Conservation (phyloP, 2,329 filamentous ascomycete species). For the Fulvia fulva region DNA sequence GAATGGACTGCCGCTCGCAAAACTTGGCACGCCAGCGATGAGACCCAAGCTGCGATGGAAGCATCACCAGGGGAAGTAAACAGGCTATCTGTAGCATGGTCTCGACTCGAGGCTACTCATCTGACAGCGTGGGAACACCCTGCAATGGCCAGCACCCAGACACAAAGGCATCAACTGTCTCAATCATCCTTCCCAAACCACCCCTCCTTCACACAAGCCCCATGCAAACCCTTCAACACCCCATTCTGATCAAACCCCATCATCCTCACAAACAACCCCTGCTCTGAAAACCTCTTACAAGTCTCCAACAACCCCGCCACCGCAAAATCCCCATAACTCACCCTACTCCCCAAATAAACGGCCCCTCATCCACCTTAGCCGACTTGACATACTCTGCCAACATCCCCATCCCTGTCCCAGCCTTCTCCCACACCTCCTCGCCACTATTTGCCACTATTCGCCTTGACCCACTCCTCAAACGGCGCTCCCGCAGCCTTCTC, state of each 20-base stretch:
- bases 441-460: slow-evolving; percentile 20
- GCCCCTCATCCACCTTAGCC: slow-evolving; percentile 24
- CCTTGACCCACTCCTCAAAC: slow-evolving; percentile 29
- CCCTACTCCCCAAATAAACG: slow-evolving; percentile 24
- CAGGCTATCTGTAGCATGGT: too few species aligned
- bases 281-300: slow-evolving; percentile 17
- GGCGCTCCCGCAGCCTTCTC: slow-evolving; percentile 19
- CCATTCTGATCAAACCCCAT: not conserved
- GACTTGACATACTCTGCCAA: slow-evolving; percentile 17
- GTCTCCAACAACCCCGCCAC: slow-evolving; percentile 22
- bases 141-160: too few species aligned
- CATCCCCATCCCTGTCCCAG: slow-evolving; percentile 15
- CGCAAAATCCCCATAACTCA: slow-evolving; percentile 26
- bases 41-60: too few species aligned
- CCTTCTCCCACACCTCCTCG: slow-evolving; percentile 23
- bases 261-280: slow-evolving; percentile 16
- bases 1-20: too few species aligned
- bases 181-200: slow-evolving; percentile 19
- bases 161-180: too few species aligned
- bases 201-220: slow-evolving; percentile 13
- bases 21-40: too few species aligned
- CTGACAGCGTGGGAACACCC: too few species aligned
- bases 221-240: slow-evolving; percentile 13
- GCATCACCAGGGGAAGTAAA: too few species aligned
- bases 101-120: too few species aligned